Conservation (phyloP, 176 grass and related monocot species). For the Bonia amplexicaulis region DNA sequence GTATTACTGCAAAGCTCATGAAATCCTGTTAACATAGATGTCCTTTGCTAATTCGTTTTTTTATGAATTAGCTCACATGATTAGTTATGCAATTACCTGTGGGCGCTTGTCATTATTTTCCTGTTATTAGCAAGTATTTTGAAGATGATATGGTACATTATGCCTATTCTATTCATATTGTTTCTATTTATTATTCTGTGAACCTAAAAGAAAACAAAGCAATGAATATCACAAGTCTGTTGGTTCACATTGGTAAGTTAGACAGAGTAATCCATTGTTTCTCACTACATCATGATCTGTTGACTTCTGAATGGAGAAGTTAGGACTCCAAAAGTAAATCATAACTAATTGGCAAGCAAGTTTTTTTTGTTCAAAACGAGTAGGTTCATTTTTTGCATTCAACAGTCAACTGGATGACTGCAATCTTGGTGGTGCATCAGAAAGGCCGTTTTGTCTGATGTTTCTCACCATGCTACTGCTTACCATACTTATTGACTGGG, state of each 20-base stretch:
- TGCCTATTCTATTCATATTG: not conserved
- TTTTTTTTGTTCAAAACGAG: slow-evolving; percentile 5
- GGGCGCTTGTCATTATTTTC: not conserved
- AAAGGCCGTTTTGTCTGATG: not conserved
- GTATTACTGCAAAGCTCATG: too few species aligned
- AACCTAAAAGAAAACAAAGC: not conserved
- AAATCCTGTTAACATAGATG: not conserved
- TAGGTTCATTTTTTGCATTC: slow-evolving; percentile 5
- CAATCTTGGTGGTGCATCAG: not conserved
- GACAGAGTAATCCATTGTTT: not conserved
- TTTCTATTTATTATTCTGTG: not conserved
- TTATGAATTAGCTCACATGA: not conserved
- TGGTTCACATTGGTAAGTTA: not conserved
- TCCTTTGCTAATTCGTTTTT: not conserved
- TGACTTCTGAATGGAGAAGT: slow-evolving; percentile 14
- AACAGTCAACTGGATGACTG: slow-evolving; percentile 9
- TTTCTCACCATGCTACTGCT: slow-evolving; percentile 4
- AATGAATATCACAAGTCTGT: not conserved
- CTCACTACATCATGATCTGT: not conserved
- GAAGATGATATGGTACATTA: not conserved
- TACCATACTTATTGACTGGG: not conserved
- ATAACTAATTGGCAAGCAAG: slow-evolving; percentile 4
- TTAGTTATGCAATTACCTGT: not conserved
- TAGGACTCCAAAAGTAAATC: not conserved
- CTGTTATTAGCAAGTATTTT: not conserved